Evolutionary conservation across 2,329 filamentous ascomycete genomes (phyloP).

Genomic region (Diaporthe eres): DNA sequence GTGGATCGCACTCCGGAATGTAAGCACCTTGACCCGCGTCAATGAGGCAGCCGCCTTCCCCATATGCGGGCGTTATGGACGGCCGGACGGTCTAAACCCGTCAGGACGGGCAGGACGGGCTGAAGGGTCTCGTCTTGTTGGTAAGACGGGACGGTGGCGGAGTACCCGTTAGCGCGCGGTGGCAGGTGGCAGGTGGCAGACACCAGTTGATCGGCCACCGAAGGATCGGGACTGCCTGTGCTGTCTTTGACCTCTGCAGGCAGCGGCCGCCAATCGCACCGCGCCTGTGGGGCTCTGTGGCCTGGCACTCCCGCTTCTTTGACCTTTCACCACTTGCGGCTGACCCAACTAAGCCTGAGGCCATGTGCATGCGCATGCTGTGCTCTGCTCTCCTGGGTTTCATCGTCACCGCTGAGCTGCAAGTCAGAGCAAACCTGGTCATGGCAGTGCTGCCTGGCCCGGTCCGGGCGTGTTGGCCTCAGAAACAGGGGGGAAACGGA

Average conservation of each 20-base stretch:
- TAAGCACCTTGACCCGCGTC: slow-evolving; percentile 26
- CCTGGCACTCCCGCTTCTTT: not conserved
- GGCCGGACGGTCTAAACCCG: not conserved
- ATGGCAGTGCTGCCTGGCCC: slow-evolving; percentile 19
- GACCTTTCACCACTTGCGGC: slow-evolving; percentile 15
- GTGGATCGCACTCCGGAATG: not conserved
- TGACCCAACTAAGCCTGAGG: slow-evolving; percentile 4
- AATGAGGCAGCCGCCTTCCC: not conserved
- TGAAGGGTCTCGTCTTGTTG: not conserved
- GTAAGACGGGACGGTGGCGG: slow-evolving; percentile 28
- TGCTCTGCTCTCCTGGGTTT: not conserved
- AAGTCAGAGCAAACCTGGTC: not conserved
- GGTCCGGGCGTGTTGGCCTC: not conserved
- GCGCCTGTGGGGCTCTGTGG: slow-evolving; percentile 2
- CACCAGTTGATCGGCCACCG: slow-evolving; percentile 14
- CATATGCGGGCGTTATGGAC: not conserved
- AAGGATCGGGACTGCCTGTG: slow-evolving; percentile 22
- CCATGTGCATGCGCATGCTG: slow-evolving; percentile 27
- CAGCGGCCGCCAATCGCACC: not conserved
- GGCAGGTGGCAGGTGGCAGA: not conserved
- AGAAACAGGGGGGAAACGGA: not conserved
- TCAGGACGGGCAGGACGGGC: not conserved
- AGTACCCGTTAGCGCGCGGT: slow-evolving; percentile 10
- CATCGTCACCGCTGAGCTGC: not conserved
- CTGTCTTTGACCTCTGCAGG: slow-evolving; percentile 15